Conservation (phyloP, 352 stramenopile genomes). For the Pythium diclinum region DNA sequence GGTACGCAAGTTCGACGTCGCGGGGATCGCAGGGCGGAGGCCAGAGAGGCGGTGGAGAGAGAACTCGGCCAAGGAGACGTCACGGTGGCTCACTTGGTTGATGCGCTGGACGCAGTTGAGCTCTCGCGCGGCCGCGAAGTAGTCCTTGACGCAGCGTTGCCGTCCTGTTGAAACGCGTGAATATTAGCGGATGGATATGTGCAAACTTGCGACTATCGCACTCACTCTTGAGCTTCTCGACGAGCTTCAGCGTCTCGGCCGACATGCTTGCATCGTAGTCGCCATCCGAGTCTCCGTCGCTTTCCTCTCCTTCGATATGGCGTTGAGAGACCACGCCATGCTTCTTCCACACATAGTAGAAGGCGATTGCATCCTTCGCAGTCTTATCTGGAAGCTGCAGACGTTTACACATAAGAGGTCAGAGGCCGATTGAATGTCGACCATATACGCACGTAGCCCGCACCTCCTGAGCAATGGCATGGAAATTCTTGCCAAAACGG, state of each 20-base stretch:
- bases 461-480: conserved; percentile 70
- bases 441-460: neutral
- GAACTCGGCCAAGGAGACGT: conserved; percentile 36
- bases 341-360: conserved; percentile 90
- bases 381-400: conserved; percentile 59
- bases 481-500: conserved; percentile 74
- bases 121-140: conserved; percentile 51
- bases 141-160: conserved; percentile 67
- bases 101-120: conserved; percentile 36
- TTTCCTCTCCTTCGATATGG: conserved; percentile 20
- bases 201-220: neutral
- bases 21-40: conserved; percentile 52
- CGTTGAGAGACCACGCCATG: conserved; percentile 31
- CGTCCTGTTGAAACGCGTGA: conserved; percentile 35
- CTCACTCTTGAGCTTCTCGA: conserved; percentile 64
- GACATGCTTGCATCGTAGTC: conserved; percentile 56
- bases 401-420: neutral
- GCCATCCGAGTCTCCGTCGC: conserved; percentile 20
- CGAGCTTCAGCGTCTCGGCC: conserved; percentile 50
- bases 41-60: conserved; percentile 44
- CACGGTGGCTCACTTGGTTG: conserved; percentile 28
- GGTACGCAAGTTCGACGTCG: conserved; percentile 44
- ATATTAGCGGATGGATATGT: neutral
- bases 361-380: conserved; percentile 61
- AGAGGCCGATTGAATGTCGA: neutral